Evolutionary conservation across 1,139 yeast species (phyloP).

Genomic region (Debaryomyces fabryi): DNA sequence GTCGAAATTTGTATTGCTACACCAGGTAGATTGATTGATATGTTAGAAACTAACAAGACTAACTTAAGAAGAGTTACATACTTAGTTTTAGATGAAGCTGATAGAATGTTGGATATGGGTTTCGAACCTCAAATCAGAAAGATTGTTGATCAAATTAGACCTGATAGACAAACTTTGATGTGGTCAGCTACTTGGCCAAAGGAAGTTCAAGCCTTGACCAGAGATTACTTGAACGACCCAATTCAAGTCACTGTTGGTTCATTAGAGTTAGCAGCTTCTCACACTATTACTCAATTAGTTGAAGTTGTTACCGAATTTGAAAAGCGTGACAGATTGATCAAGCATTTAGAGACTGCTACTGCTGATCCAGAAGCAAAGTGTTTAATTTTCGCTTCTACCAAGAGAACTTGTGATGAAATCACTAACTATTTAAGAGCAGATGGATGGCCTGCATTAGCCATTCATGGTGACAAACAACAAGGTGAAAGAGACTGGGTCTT

Average conservation of each 20-base stretch:
- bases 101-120: constrained; percentile 96
- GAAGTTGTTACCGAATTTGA: constrained; percentile 91
- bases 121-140: constrained; percentile 96
- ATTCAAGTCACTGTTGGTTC: constrained; percentile 98
- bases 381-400: constrained; percentile 89
- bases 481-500: constrained; percentile 99
- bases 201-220: constrained; percentile 90
- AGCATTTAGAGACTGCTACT: constrained; percentile 84
- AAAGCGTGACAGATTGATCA: constrained; percentile 85
- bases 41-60: constrained; percentile 94
- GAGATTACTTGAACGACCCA: constrained; percentile 88
- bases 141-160: constrained; percentile 93
- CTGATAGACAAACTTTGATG: constrained; percentile 97
- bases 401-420: constrained; percentile 96
- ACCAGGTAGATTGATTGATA: constrained; percentile 97
- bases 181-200: constrained; percentile 99
- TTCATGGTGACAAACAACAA: constrained; percentile 98
- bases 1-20: constrained; percentile 95
- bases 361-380: constrained; percentile 76
- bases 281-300: constrained; percentile 90
- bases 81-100: constrained; percentile 96
- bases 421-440: constrained; percentile 90
- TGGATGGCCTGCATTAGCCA: constrained; percentile 99
- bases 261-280: constrained; percentile 93
- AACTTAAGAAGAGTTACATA: constrained; percentile 95